A percentile compares a stretch with the other conserved stretches of the same genome.
These are phyloP conservation scores for Xylona heveae DNA, from an alignment of 495 filamentous ascomycete genomes.

Conservation along the genomic window DNA sequence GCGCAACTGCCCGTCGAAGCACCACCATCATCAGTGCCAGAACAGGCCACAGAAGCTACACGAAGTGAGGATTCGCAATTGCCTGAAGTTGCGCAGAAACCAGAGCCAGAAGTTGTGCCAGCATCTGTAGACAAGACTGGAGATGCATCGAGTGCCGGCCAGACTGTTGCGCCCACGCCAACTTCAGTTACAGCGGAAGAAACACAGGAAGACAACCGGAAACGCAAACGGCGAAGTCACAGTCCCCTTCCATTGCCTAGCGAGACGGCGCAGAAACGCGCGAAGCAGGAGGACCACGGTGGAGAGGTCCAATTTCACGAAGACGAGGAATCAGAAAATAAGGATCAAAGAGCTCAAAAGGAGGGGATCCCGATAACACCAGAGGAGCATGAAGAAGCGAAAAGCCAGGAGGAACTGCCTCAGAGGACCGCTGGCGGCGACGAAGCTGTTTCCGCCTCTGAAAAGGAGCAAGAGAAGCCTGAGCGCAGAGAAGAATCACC, in stretches of 20 bases:
- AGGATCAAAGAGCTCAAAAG: background rate
- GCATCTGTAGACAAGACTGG: no score
- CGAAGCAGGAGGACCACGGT: background rate
- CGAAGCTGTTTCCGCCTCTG: no score
- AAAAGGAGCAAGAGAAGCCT: background rate
- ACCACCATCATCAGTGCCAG: no score
- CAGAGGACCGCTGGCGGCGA: background rate
- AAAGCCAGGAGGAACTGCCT: background rate
- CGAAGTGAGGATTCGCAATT: no score
- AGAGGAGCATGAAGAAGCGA: background rate
- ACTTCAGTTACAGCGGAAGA: no score
- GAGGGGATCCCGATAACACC: background rate
- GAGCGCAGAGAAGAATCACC: background rate
- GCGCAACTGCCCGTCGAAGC: no score
- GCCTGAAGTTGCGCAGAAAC: no score
- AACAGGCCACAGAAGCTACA: no score
- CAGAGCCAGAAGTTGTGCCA: no score
- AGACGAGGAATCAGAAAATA: background rate
- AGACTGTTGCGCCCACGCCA: no score
- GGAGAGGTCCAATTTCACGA: background rate
- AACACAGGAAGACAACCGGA: constrained; percentile 5
- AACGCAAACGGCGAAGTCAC: constrained; percentile 5
- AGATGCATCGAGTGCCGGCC: no score
- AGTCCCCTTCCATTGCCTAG: constrained; percentile 2
- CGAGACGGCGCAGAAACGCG: constrained; percentile 1